Evolutionary conservation across 495 filamentous ascomycete species (phyloP), one percentile per base, ranked within the genome.

Genomic region (Xylaria castorea): DNA sequence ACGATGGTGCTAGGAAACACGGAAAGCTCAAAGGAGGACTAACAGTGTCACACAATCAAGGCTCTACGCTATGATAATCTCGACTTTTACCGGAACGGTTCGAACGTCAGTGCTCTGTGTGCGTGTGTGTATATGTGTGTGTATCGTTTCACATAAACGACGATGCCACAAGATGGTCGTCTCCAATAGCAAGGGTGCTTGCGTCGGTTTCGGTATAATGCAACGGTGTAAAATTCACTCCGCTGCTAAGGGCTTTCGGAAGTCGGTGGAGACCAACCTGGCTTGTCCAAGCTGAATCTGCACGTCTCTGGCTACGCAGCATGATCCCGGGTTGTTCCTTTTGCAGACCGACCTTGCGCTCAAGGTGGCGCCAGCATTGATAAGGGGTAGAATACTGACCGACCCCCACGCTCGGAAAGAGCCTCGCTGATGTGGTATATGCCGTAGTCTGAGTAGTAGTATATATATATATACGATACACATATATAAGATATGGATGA

Each of bases 51-150:
- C 68, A 78, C 78, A 70, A 40, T 66, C 34, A 68, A 78, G 57
- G 74, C 70, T 78, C 74, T 64, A 69, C 67, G 58, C 68, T 65
- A 71, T 72, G 74, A 73, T 74, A 68, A 73, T 78, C 78, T 76
- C 76, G 73, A 75, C 44, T 74, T 74, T 32, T 71, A 66, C 61
- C 67, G 71, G 71, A 71, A 73, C 66, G 66, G 66, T 74, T 34
- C 36, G 40, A 66, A 12, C 40, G 38, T 51, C 40, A 22, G 2
- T 30, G 42, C 53, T 51, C 51, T 67, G 38, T 66, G 38, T 65
- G 46, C 30, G 60, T 18, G 20, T 62, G 20, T 61, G 27, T 32
- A 11, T 65, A 20, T 53, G 40, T 46, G 55, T 20, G 38, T 44
- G 38, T 50, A 44, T 55, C 30, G 69, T 71, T 65, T 71, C 69